Conservation (phyloP, 2,329 filamentous ascomycete genomes). For the Zymoseptoria ardabiliae region DNA sequence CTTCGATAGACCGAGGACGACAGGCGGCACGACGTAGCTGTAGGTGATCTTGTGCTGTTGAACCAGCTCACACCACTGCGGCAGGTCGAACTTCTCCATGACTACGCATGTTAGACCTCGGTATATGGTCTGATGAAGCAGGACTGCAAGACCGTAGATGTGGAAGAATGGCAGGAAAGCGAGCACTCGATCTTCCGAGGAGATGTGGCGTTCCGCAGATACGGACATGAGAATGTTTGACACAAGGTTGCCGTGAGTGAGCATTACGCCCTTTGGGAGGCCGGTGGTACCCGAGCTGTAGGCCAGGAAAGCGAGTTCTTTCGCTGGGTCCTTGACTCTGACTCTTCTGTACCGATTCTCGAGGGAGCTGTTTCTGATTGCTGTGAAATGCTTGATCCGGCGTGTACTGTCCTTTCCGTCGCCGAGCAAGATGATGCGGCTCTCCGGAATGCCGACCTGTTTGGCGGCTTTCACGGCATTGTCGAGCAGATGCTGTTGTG, state of each 20-base stretch:
- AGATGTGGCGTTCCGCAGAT: conserved; percentile 23
- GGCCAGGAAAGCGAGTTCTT: conserved; percentile 74
- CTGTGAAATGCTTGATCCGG: conserved; percentile 61
- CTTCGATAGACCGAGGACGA: conserved; percentile 72
- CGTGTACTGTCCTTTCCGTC: conserved; percentile 53
- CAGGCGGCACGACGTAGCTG: conserved; percentile 73
- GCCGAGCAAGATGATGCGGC: conserved; percentile 70
- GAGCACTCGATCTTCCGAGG: conserved; percentile 65
- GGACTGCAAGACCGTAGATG: conserved; percentile 71
- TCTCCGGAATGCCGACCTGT: conserved; percentile 59
- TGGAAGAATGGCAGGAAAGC: conserved; percentile 85
- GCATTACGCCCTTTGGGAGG: conserved; percentile 80
- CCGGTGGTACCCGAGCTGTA: conserved; percentile 89
- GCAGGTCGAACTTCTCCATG: conserved; percentile 72
- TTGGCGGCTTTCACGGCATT: conserved; percentile 61
- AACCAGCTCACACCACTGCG: conserved; percentile 68
- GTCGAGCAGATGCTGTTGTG: conserved; percentile 59
- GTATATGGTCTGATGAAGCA: conserved; percentile 61
- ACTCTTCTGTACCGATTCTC: not conserved
- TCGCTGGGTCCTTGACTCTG: conserved; percentile 44
- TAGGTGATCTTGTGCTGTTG: conserved; percentile 69
- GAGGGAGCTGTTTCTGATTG: not conserved
- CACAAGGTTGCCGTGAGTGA: conserved; percentile 76
- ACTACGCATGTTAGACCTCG: conserved; percentile 59
- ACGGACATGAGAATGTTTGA: conserved; percentile 51